A percentile compares a stretch with the other conserved stretches of the same genome.
Evolutionary conservation across 2,329 filamentous ascomycete species (phyloP).

Genomic region (Penicillium sp.): DNA sequence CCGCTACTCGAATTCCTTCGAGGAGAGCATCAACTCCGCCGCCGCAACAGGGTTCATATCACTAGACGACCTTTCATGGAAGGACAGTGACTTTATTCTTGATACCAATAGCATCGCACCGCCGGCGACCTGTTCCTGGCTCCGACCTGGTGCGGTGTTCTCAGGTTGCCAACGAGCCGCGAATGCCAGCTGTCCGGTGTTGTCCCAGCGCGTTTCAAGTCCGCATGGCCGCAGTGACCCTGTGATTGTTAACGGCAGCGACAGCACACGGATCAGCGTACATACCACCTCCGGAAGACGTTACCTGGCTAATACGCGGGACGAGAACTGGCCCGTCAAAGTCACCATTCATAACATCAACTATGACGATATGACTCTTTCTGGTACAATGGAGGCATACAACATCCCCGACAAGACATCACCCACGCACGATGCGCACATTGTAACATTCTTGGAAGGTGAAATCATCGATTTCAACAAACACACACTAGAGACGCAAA

Average conservation of each 20-base stretch:
- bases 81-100: constrained; percentile 54
- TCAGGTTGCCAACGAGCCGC: constrained; percentile 58
- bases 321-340: constrained; percentile 63
- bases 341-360: constrained; percentile 61
- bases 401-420: constrained; percentile 56
- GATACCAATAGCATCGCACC: constrained; percentile 49
- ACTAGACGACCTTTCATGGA: constrained; percentile 50
- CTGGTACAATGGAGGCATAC: constrained; percentile 66
- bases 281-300: constrained; percentile 35
- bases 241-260: constrained; percentile 34
- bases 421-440: constrained; percentile 43
- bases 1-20: constrained; percentile 49
- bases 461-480: constrained; percentile 62
- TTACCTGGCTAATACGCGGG: constrained; percentile 36
- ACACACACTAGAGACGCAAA: constrained; percentile 46
- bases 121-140: constrained; percentile 55
- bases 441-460: constrained; percentile 63
- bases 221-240: constrained; percentile 29
- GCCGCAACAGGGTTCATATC: constrained; percentile 51
- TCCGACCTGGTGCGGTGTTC: constrained; percentile 57
- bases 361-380: constrained; percentile 55
- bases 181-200: constrained; percentile 27
- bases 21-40: constrained; percentile 52
- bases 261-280: constrained; percentile 33
- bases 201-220: constrained; percentile 28